phyloP scores from a whole-genome alignment of 1,284 basidiomycete species.

The Naganishia sp. region DNA sequence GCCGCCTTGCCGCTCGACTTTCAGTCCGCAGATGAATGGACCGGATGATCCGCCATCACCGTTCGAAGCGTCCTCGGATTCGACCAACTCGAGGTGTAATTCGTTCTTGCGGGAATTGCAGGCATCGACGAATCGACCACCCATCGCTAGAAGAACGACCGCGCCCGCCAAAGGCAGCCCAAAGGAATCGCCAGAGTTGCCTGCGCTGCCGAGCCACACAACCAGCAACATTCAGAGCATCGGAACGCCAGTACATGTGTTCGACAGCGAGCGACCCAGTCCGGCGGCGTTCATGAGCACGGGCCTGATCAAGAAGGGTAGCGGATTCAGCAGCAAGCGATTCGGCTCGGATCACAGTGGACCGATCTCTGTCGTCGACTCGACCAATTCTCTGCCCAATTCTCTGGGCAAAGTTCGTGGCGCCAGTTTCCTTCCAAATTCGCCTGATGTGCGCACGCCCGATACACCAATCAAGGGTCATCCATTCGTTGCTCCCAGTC shows the following conservation, averaged over 20 bases:
- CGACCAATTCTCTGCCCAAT: constrained; percentile 15
- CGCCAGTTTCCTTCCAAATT: constrained; percentile 1
- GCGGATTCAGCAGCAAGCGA: constrained; percentile 32
- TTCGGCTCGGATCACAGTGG: constrained; percentile 10
- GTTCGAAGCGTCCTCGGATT: constrained; percentile 26
- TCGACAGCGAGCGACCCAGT: constrained; percentile 49
- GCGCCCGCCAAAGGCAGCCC: constrained; percentile 22
- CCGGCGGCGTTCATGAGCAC: constrained; percentile 52
- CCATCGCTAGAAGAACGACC: constrained; percentile 22
- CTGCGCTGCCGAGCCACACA: constrained; percentile 14
- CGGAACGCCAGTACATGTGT: constrained; percentile 33
- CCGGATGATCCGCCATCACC: constrained; percentile 21
- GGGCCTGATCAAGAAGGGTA: constrained; percentile 51
- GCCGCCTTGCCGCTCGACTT: constrained; percentile 14
- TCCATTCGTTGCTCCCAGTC: not conserved
- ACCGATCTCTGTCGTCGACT: constrained; percentile 8
- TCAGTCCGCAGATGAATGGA: constrained; percentile 22
- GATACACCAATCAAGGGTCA: constrained; percentile 33
- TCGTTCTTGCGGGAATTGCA: constrained; percentile 24
- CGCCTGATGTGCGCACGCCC: constrained; percentile 18
- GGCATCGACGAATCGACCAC: constrained; percentile 23
- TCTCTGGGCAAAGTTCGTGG: constrained; percentile 4
- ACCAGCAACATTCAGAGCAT: constrained; percentile 1
- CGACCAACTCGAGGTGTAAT: constrained; percentile 16
- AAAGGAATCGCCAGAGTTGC: constrained; percentile 5